These are phyloP conservation scores for Kazachstania psychrophila DNA, from an alignment of 805 yeast species.

Conservation along the genomic window DNA sequence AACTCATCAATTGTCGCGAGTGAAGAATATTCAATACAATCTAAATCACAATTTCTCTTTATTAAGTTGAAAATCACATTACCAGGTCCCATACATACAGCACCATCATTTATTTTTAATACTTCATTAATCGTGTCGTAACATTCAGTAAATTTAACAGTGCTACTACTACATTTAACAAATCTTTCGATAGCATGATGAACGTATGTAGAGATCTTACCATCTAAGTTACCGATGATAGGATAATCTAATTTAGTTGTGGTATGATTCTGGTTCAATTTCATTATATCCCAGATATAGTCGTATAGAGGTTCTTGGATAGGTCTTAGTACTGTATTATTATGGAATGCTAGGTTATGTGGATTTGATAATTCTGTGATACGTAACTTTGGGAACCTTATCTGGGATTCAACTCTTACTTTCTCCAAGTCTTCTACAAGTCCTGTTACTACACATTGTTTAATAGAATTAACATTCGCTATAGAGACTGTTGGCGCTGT, in stretches of 20 bases:
- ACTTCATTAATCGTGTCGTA: constrained; percentile 22
- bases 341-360: constrained; percentile 28
- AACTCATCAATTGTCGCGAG: constrained; percentile 20
- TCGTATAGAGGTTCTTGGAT: constrained; percentile 29
- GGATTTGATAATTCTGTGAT: constrained; percentile 27
- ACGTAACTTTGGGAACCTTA: constrained; percentile 17
- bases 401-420: constrained; percentile 17
- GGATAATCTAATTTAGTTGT: constrained; percentile 21
- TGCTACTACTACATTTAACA: constrained; percentile 26
- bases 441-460: constrained; percentile 30
- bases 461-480: constrained; percentile 27
- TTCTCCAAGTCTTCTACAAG: constrained; percentile 21
- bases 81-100: constrained; percentile 28
- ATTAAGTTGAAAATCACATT: constrained; percentile 24
- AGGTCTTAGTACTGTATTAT: constrained; percentile 23
- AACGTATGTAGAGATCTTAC: constrained; percentile 19
- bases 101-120: constrained; percentile 7
- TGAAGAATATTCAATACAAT: constrained; percentile 21
- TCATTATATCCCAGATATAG: constrained; percentile 26
- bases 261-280: constrained; percentile 21
- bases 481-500: constrained; percentile 19
- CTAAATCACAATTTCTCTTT: constrained; percentile 20
- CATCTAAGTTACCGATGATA: constrained; percentile 26
- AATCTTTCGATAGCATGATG: constrained; percentile 28
- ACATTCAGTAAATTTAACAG: constrained; percentile 29